Evolutionary conservation across 148 eudicot genomes (phyloP).

Genomic region (Chenopodium suecicum): DNA sequence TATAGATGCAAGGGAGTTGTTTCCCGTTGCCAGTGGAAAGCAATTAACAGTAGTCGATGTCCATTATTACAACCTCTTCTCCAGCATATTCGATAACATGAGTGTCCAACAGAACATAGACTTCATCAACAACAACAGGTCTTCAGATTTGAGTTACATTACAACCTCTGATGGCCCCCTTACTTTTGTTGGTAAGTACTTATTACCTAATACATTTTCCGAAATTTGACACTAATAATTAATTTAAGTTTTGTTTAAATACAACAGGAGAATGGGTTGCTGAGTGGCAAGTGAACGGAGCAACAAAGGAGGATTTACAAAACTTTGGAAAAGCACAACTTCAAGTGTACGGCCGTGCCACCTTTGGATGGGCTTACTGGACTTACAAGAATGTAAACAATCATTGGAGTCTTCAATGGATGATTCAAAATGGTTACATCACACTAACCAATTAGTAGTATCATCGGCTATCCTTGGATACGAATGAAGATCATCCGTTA

Average conservation of each 20-base stretch:
- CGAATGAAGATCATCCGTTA: too few relatives aligned
- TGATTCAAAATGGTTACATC: too few relatives aligned
- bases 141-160: constrained; percentile 23
- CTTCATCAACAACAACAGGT: constrained; percentile 26
- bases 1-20: constrained; percentile 32
- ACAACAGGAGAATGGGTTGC: constrained; percentile 66
- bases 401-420: too few relatives aligned
- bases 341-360: constrained; percentile 54
- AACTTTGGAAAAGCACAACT: constrained; percentile 53
- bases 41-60: constrained; percentile 38
- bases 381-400: constrained; percentile 29
- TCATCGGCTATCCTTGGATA: too few relatives aligned
- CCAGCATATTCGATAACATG: constrained; percentile 10
- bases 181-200: constrained; percentile 52
- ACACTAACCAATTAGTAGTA: too few relatives aligned
- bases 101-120: constrained; percentile 33
- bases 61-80: constrained; percentile 41
- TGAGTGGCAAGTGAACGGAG: constrained; percentile 43
- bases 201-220: too few relatives aligned
- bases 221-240: too few relatives aligned
- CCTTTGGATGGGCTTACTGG: constrained; percentile 78
- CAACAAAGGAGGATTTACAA: constrained; percentile 45
- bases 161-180: constrained; percentile 54
- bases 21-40: constrained; percentile 29
- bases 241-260: too few relatives aligned